phyloP scores from a whole-genome alignment of 768 basidiomycete genomes.

The Mrakia hoshinonis region DNA sequence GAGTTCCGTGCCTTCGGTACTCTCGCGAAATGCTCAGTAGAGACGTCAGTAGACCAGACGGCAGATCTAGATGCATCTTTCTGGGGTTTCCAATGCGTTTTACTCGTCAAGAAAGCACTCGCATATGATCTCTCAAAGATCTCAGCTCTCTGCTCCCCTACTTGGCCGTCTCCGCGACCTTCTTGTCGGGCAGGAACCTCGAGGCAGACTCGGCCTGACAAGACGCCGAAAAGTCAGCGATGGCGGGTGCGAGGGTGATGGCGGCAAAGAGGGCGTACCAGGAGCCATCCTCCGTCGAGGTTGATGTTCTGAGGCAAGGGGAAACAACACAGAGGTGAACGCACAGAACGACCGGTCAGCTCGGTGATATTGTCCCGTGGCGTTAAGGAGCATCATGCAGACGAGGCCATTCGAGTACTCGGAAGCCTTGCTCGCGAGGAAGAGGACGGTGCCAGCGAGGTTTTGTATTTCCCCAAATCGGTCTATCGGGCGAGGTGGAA shows the following conservation, averaged over 20 bases:
- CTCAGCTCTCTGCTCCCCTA: too few species aligned
- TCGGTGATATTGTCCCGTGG: too few species aligned
- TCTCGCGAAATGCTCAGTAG: slow-evolving; percentile 6
- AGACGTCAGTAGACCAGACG: background rate
- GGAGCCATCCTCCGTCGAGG: background rate
- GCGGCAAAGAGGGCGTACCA: background rate
- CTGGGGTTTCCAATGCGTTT: background rate
- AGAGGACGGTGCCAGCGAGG: background rate
- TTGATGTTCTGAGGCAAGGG: too few species aligned
- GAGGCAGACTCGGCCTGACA: background rate
- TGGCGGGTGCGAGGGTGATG: background rate
- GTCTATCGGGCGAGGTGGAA: background rate
- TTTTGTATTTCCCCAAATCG: slow-evolving; percentile 1
- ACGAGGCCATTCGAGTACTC: slow-evolving; percentile 11
- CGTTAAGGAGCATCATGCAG: too few species aligned
- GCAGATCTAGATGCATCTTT: background rate
- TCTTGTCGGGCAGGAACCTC: slow-evolving; percentile 1
- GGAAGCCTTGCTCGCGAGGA: background rate
- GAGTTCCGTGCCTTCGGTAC: slow-evolving; percentile 15
- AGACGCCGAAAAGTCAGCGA: background rate
- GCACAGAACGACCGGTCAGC: too few species aligned
- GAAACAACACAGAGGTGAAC: too few species aligned
- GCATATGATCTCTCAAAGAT: too few species aligned
- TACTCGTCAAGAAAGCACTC: too few species aligned
- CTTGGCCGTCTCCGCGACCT: background rate